A percentile compares a stretch with the other conserved stretches of the same genome.
Evolutionary conservation across 768 basidiomycete genomes (phyloP).

Genomic region (Trametes cingulata): DNA sequence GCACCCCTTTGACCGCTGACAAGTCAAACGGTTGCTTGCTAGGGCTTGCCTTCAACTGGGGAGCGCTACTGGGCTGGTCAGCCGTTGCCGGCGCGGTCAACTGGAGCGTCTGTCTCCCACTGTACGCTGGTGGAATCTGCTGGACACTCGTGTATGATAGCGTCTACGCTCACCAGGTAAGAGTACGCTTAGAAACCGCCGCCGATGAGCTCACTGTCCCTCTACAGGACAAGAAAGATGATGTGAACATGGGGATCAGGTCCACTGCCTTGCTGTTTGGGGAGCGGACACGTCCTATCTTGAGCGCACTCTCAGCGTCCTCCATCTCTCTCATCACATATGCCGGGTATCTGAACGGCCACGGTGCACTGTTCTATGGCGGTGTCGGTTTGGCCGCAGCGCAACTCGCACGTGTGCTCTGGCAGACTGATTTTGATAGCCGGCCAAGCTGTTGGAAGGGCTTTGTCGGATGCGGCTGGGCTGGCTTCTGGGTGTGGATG

Average conservation of each 20-base stretch:
- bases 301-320: constrained; percentile 70
- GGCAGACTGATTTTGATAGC: constrained; percentile 71
- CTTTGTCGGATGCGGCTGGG: constrained; percentile 85
- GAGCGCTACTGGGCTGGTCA: constrained; percentile 93
- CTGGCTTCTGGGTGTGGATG: constrained; percentile 86
- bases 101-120: constrained; percentile 81
- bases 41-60: constrained; percentile 99
- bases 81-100: constrained; percentile 81
- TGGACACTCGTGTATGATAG: constrained; percentile 99
- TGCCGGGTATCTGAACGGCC: constrained; percentile 78
- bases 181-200: constrained; percentile 2
- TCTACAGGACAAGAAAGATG: constrained; percentile 86
- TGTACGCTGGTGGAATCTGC: constrained; percentile 86
- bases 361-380: constrained; percentile 77
- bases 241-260: constrained; percentile 82
- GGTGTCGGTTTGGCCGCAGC: constrained; percentile 71
- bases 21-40: no score
- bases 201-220: neutral
- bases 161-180: constrained; percentile 95
- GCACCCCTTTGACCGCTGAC: no score
- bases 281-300: constrained; percentile 69
- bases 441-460: constrained; percentile 87
- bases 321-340: constrained; percentile 73
- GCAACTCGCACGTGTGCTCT: constrained; percentile 79
- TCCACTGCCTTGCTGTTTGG: constrained; percentile 95